A percentile compares a stretch with the other conserved stretches of the same genome.
Conservation (phyloP, 1,284 basidiomycete species). For the Rhodofomes roseus region DNA sequence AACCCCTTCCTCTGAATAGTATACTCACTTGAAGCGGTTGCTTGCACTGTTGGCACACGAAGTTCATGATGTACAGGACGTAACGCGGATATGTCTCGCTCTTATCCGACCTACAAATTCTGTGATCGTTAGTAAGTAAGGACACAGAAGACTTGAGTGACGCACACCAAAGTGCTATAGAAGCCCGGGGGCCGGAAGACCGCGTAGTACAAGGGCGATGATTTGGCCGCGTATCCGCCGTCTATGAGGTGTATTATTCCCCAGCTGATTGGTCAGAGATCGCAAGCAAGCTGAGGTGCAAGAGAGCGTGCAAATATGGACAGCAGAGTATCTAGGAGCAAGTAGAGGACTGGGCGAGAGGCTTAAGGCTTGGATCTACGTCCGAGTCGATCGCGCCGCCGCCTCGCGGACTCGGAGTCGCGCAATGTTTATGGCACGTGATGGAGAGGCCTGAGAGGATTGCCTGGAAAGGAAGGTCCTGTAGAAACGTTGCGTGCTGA, state of each 20-base stretch:
- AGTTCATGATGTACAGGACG: constrained; percentile 40
- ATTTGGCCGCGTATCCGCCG: not conserved
- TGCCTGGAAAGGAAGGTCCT: not conserved
- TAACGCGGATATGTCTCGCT: not conserved
- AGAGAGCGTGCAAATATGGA: too few species aligned
- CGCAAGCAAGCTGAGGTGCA: too few species aligned
- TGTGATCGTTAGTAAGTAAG: not conserved
- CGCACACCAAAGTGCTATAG: not conserved
- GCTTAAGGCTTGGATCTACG: not conserved
- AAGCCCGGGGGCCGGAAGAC: not conserved
- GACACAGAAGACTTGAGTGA: not conserved
- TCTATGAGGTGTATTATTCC: not conserved
- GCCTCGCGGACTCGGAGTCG: too few species aligned
- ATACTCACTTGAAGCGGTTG: constrained; percentile 72
- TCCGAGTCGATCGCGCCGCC: not conserved
- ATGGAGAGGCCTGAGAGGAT: not conserved
- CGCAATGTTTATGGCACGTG: not conserved
- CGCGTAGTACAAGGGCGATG: not conserved
- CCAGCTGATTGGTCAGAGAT: too few species aligned
- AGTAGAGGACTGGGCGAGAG: not conserved
- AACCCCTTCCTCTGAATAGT: not conserved
- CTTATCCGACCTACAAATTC: not conserved
- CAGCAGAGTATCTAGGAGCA: too few species aligned
- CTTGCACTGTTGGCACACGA: constrained; percentile 83
- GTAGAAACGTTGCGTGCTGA: not conserved